Conservation (phyloP, 1,284 basidiomycete species). For the Sporisorium sorghi region DNA sequence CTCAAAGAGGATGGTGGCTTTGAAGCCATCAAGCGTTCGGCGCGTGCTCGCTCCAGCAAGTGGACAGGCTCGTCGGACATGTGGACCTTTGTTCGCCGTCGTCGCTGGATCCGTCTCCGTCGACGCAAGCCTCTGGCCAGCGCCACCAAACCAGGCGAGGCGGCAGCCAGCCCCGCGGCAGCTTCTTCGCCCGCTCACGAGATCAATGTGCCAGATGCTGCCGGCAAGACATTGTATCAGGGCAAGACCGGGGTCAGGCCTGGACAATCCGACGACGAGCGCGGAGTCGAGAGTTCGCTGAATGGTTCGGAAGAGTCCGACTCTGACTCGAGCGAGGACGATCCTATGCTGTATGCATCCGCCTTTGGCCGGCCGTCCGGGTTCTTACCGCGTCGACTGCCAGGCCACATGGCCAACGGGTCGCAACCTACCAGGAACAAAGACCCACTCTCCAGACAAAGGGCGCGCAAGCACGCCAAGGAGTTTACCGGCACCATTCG, state of each 20-base stretch:
- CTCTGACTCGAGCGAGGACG: constrained; percentile 40
- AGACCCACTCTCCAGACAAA: constrained; percentile 12
- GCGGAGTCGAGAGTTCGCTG: constrained; percentile 27
- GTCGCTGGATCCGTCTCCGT: constrained; percentile 66
- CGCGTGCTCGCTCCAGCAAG: constrained; percentile 51
- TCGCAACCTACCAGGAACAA: constrained; percentile 29
- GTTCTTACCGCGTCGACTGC: constrained; percentile 49
- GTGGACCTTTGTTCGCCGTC: constrained; percentile 63
- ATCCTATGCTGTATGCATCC: constrained; percentile 35
- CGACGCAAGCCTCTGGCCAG: constrained; percentile 36
- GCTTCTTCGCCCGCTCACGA: constrained; percentile 25
- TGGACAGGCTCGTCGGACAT: constrained; percentile 60
- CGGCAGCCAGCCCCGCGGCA: constrained; percentile 3
- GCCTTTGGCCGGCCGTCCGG: constrained; percentile 34
- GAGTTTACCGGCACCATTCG: constrained; percentile 60
- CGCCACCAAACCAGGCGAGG: constrained; percentile 12
- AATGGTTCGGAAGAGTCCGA: constrained; percentile 41
- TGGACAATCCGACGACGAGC: constrained; percentile 34
- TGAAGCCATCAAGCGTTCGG: constrained; percentile 63
- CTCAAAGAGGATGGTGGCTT: constrained; percentile 62
- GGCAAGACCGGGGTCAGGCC: constrained; percentile 24
- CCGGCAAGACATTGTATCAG: constrained; percentile 2
- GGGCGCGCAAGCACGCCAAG: constrained; percentile 37
- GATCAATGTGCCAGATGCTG: constrained; percentile 5
- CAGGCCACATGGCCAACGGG: constrained; percentile 47